Conservation (phyloP, 768 basidiomycete genomes). For the Mycena olivaceomarginata region DNA sequence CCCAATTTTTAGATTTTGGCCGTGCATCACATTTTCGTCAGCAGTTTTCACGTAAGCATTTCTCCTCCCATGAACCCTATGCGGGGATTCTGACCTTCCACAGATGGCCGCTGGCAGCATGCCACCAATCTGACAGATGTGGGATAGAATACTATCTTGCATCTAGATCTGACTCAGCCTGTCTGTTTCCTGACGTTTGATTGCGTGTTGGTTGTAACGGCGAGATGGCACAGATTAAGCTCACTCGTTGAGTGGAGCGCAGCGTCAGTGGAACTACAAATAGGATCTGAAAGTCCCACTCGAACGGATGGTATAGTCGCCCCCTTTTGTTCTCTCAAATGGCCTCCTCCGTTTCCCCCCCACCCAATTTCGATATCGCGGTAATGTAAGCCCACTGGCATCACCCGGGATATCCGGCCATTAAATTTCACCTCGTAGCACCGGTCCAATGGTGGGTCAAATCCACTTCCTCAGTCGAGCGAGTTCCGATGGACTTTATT, state of each 20-base stretch:
- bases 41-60: no score
- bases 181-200: conserved; percentile 15
- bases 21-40: no score
- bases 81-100: conserved; percentile 13
- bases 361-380: conserved; percentile 20
- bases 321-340: neutral
- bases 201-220: conserved; percentile 16
- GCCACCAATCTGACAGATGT: conserved; percentile 13
- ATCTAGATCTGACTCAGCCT: neutral
- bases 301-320: conserved; percentile 1
- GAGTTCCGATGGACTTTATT: conserved; percentile 19
- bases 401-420: neutral
- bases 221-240: neutral
- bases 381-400: conserved; percentile 5
- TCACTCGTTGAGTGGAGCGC: neutral
- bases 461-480: conserved; percentile 4
- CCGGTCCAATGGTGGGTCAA: conserved; percentile 27
- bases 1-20: no score
- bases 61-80: no score
- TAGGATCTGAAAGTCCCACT: neutral
- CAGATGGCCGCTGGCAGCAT: neutral
- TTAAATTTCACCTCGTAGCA: conserved; percentile 18
- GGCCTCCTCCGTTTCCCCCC: conserved; percentile 7
- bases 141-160: neutral
- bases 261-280: neutral